A percentile compares a stretch with the other conserved stretches of the same genome.
Evolutionary conservation across 2,329 filamentous ascomycete genomes (phyloP).

Genomic region (Elsinoe ampelina): DNA sequence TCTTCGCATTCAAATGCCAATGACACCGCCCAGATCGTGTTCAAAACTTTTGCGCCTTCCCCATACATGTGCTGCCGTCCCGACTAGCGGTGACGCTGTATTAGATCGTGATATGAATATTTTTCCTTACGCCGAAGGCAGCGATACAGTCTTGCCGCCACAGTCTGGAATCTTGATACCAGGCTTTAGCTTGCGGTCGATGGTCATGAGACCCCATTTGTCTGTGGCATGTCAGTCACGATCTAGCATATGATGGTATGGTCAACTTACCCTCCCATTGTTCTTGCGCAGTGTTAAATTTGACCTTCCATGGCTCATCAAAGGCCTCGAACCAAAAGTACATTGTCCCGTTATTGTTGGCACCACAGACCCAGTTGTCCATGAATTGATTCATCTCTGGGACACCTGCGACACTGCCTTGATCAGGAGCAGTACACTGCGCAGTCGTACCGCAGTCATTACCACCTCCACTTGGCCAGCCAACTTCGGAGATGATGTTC

Average conservation of each 20-base stretch:
- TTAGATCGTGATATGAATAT: slow-evolving; percentile 7
- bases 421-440: slow-evolving; percentile 46
- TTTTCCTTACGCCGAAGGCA: neutral
- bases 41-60: slow-evolving; percentile 3
- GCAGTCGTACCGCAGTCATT: slow-evolving; percentile 56
- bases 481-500: slow-evolving; percentile 71
- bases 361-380: slow-evolving; percentile 72
- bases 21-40: neutral
- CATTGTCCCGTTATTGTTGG: slow-evolving; percentile 70
- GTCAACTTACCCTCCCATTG: slow-evolving; percentile 12
- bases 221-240: slow-evolving; percentile 64
- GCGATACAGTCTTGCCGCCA: slow-evolving; percentile 52
- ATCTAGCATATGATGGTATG: slow-evolving; percentile 19
- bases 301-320: slow-evolving; percentile 89
- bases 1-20: neutral
- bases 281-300: slow-evolving; percentile 5
- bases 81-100: slow-evolving; percentile 6
- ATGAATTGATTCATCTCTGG: slow-evolving; percentile 79
- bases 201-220: slow-evolving; percentile 87
- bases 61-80: neutral
- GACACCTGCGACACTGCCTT: slow-evolving; percentile 69
- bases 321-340: slow-evolving; percentile 98
- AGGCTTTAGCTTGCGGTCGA: slow-evolving; percentile 70
- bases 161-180: slow-evolving; percentile 84
- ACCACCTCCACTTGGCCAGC: slow-evolving; percentile 80